Conservation (phyloP, 2,329 filamentous ascomycete genomes). For the Colletotrichum cordylinicola region DNA sequence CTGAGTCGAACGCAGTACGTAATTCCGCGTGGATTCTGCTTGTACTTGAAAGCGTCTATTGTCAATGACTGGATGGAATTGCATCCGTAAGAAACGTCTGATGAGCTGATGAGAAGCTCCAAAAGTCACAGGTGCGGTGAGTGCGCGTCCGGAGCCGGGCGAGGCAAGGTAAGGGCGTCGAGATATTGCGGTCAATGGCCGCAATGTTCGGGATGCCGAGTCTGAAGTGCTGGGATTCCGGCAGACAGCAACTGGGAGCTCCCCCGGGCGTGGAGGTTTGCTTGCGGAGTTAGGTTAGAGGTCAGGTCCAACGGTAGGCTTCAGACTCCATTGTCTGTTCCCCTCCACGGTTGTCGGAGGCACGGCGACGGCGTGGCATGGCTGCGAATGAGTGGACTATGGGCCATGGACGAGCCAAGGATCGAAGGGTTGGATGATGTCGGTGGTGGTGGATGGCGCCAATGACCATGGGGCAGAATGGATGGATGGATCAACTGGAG, state of each 20-base stretch:
- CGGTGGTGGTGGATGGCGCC: slow-evolving; percentile 3
- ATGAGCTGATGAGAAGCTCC: not conserved
- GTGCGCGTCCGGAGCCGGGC: not conserved
- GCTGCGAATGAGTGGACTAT: not conserved
- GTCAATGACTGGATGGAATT: not conserved
- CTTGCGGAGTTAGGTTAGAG: not conserved
- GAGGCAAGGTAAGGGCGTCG: not conserved
- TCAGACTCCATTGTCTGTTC: not conserved
- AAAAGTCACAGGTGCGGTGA: not conserved
- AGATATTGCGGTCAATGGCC: not conserved
- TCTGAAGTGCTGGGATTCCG: not conserved
- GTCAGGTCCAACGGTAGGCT: not conserved
- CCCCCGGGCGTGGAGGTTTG: not conserved
- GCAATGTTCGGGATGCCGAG: not conserved
- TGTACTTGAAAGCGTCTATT: not conserved
- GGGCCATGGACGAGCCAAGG: not conserved
- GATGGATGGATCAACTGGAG: slow-evolving; percentile 8
- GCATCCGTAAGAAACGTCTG: not conserved
- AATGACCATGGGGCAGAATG: not conserved
- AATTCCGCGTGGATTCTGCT: not conserved
- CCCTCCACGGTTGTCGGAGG: not conserved
- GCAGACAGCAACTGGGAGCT: not conserved
- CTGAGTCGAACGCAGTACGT: slow-evolving; percentile 8
- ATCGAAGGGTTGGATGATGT: not conserved
- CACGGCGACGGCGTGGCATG: not conserved